Evolutionary conservation across 2,329 filamentous ascomycete genomes (phyloP), one percentile per base, ranked within the genome.

Genomic region (Thyridium curvatum): DNA sequence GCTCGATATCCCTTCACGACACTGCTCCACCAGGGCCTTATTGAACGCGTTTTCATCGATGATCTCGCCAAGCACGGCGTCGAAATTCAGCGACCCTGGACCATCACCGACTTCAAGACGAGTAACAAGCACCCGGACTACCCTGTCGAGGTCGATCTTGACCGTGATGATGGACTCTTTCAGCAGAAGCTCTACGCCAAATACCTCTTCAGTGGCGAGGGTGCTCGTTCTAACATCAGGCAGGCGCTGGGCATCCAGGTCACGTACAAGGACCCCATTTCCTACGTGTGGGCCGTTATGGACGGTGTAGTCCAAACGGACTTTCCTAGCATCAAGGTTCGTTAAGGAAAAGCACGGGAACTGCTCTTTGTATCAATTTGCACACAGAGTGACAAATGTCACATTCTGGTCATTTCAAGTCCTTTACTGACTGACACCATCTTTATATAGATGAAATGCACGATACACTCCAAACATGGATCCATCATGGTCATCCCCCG

Each of bases 401-500:
- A n/a, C n/a, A n/a, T n/a, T n/a, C n/a, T n/a, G n/a, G n/a, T n/a
- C n/a, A n/a, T n/a, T n/a, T n/a, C n/a, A n/a, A n/a, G n/a, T n/a
- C n/a, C n/a, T 32, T 16, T 18, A 1, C 12, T 12, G 29, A 14
- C 30, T 71, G 9, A 26, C 39, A 34, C 53, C 85, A 53, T 83
- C 72, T 12, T 0, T 1, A 9, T 42, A 10, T 6, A 81, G 69
- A 82, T 84, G 71, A 83, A 85, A 66, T 85, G 80, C 51, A 85
- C 82, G 1, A 85, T 89, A 42, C 84, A 88, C 55, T 87, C 83
- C 4, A 70, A 77, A 34, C 69, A 82, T 41, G 84, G 85, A 2
- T 87, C 83, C 14, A 81, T 90, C 52, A 85, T 90, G 77, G 80
- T 89, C 5, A 89, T 91, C 41, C 85, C 85, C 1, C 71, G 83